Base-by-base conservation (phyloP, 306 rosid genomes). In the Lathyrus aphaca region DNA sequence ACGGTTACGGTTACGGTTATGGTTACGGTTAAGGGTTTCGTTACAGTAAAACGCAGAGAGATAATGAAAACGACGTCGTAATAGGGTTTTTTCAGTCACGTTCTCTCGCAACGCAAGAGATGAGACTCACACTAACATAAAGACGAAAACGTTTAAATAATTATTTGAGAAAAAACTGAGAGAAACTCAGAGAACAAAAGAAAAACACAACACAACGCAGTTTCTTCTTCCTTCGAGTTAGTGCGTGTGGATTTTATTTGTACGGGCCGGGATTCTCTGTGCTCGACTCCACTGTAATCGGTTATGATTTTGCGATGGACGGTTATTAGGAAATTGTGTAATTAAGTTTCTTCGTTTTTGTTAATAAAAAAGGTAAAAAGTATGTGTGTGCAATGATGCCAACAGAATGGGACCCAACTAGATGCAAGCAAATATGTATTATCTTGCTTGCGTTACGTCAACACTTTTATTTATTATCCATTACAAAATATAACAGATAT, bases 241-340 rank as follows among this genome's bases (percentile, higher is more conserved):
- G 54, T 48, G 54, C 54, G n/a, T 21, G 59, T 53, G 60, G 60
- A 54, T 54, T 54, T 51, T 19, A 51, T 18, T 54, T 54, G 3
- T 25, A 54, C 4, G 35, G 16, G 4, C 2, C 1, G 3, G 0
- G 60, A 54, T 54, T 21, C 16, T 54, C 60, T 54, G 60, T 12
- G 16, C 1, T 12, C 6, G 37, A 3, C 16, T 23, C 60, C 60
- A 54, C 60, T 5, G 59, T 53, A 53, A 53, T 18, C 12, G 1
- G 10, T 50, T 53, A 11, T 19, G 29, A 2, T 16, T 5, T 16
- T 32, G 15, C 21, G 32, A 53, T 53, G 32, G 14, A 53, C 58
- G 58, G 58, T 18, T 29, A 53, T 53, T 4, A 16, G 23, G 10
- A 48, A 2, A 8, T 16, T 48, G 8, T 48, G 11, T 16, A 8